A percentile compares a stretch with the other conserved stretches of the same genome.
These are phyloP conservation scores for Lomentospora prolificans DNA, from an alignment of 2,329 filamentous ascomycete species.

Conservation along the genomic window DNA sequence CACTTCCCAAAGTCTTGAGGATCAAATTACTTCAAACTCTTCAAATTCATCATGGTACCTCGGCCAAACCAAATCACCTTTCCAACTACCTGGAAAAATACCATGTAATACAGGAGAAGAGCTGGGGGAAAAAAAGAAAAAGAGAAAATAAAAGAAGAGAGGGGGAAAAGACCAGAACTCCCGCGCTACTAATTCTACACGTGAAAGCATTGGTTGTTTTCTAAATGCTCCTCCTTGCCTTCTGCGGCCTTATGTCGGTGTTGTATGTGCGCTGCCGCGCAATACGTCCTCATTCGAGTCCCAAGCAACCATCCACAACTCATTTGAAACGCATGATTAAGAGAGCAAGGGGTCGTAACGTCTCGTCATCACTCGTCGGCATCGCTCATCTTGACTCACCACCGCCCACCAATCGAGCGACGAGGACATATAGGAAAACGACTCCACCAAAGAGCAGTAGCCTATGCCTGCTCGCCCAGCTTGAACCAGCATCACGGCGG, in stretches of 20 bases:
- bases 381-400: slow-evolving; percentile 11
- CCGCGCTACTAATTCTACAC: slow-evolving; percentile 1
- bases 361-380: background rate
- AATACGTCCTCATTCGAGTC: background rate
- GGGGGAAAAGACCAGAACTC: background rate
- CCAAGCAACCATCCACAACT: background rate
- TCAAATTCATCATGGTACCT: too few species aligned
- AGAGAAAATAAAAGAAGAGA: background rate
- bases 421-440: slow-evolving; percentile 74
- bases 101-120: background rate
- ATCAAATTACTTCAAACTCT: too few species aligned
- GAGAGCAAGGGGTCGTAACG: background rate
- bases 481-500: slow-evolving; percentile 69
- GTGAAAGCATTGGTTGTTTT: slow-evolving; percentile 1
- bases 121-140: background rate
- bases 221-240: background rate
- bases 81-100: background rate
- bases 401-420: slow-evolving; percentile 62
- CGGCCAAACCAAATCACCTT: background rate
- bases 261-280: background rate
- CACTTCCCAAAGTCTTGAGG: too few species aligned
- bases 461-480: slow-evolving; percentile 76
- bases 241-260: background rate
- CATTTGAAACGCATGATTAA: background rate
- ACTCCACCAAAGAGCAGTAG: slow-evolving; percentile 58